A percentile compares a stretch with the other conserved stretches of the same genome.
These are phyloP conservation scores for Mycena epipterygia DNA, from an alignment of 768 basidiomycete species.

Conservation along the genomic window DNA sequence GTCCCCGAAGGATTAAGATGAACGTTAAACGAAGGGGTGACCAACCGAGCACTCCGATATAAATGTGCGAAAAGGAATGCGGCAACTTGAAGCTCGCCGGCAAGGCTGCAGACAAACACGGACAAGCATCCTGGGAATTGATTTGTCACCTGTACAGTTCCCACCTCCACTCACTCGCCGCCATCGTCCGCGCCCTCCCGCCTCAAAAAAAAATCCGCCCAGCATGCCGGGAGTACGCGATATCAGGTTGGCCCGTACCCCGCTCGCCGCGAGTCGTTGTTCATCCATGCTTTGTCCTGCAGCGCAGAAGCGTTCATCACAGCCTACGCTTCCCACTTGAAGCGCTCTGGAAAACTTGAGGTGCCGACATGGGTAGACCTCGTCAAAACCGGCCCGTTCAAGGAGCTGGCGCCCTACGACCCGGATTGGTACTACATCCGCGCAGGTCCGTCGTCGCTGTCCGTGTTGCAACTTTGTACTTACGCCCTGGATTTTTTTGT, in stretches of 20 bases:
- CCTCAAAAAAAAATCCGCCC: slow-evolving; percentile 62
- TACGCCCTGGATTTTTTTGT: slow-evolving; percentile 11
- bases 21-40: too few relatives aligned
- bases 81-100: too few relatives aligned
- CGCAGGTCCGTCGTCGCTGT: slow-evolving; percentile 76
- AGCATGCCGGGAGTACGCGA: slow-evolving; percentile 89
- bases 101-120: too few relatives aligned
- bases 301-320: slow-evolving; percentile 95
- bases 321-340: slow-evolving; percentile 96
- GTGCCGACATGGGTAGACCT: slow-evolving; percentile 98
- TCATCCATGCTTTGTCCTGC: slow-evolving; percentile 28
- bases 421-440: slow-evolving; percentile 99
- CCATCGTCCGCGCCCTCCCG: too few relatives aligned
- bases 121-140: too few relatives aligned
- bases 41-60: too few relatives aligned
- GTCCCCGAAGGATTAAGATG: too few relatives aligned
- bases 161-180: slow-evolving; percentile 50
- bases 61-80: too few relatives aligned
- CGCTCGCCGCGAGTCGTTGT: neutral
- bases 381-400: slow-evolving; percentile 97
- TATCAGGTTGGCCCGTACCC: slow-evolving; percentile 68
- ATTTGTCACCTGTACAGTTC: too few relatives aligned
- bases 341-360: slow-evolving; percentile 99
- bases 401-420: slow-evolving; percentile 99
- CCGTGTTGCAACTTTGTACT: neutral